Base-by-base conservation (phyloP, 306 rosid genomes). In the Trifolium pratense region DNA sequence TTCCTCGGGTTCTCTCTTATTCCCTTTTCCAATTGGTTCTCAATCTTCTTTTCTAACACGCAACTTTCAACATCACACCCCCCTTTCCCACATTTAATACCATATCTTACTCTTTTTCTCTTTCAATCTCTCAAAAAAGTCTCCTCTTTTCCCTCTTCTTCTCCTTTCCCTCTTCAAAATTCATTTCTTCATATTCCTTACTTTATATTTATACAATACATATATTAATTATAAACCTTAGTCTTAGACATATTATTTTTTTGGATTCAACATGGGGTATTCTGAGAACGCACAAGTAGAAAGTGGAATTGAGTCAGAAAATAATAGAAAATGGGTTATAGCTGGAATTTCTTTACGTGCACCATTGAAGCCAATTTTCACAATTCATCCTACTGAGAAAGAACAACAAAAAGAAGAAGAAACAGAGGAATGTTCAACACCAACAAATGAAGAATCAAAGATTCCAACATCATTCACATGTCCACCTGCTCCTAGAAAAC, bases 401-500 rank as follows among this genome's bases (percentile, higher is more conserved):
- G 51, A 71, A 9, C 69, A 64, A 13, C 9, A 39, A 32, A 71
- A 78, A 10, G 21, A n/a, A 59, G 40, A 12, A 12, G 37, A 29
- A 21, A 52, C 18, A 8, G 84, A 78, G 58, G 86, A 86, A 56
- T 79, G 72, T 64, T 59, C 78, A 1, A 94, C 98, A 48, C 97
- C 98, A 9, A 91, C 87, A 2, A 83, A 75, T 6, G 89, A 65
- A 10, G 92, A 88, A 23, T 64, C 92, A 0, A 85, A 88, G 68
- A 89, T 94, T 29, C 89, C 86, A 20, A 63, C 82, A 11, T 51
- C 55, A 29, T 73, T 84, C 68, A 81, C 82, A 26, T 94, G 97
- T 34, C 97, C 98, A 8, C 89, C 96, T 32, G 86, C 97, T 56
- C 97, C 98, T 9, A 88, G 74, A 64, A 93, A 93, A 80, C 71